phyloP scores from a whole-genome alignment of 2,329 filamentous ascomycete genomes.

The Microsporum ferrugineum region DNA sequence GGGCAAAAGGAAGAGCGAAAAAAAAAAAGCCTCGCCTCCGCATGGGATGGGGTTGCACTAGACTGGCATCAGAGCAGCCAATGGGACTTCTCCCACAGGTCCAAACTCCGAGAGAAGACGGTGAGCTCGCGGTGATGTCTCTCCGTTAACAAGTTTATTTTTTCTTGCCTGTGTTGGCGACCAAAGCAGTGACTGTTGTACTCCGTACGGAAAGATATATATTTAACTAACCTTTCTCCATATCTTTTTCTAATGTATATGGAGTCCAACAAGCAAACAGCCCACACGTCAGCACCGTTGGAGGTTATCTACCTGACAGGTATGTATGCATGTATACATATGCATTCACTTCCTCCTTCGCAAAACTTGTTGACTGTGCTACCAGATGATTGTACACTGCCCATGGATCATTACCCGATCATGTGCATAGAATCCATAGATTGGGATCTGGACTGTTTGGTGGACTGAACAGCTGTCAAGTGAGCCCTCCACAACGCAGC shows the following conservation, averaged over 20 bases:
- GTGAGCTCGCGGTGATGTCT: neutral
- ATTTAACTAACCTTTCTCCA: neutral
- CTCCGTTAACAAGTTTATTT: neutral
- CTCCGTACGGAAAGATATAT: neutral
- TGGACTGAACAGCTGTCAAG: constrained; percentile 3
- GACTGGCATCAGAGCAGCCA: neutral
- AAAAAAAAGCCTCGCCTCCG: neutral
- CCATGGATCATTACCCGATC: neutral
- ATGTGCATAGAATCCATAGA: neutral
- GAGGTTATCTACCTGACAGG: neutral
- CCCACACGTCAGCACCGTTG: neutral
- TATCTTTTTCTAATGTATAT: neutral
- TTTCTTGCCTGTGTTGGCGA: neutral
- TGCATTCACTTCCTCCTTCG: neutral
- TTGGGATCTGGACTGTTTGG: constrained; percentile 1
- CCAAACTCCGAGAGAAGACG: neutral
- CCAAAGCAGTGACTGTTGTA: neutral
- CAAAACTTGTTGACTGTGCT: neutral
- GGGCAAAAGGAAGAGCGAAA: neutral
- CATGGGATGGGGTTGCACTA: neutral
- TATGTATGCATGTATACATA: neutral
- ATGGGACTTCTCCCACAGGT: neutral
- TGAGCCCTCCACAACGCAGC: neutral
- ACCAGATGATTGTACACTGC: neutral
- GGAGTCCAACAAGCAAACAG: neutral